phyloP scores from a whole-genome alignment of 177 flowering plant genomes.

The Telopea speciosissima region DNA sequence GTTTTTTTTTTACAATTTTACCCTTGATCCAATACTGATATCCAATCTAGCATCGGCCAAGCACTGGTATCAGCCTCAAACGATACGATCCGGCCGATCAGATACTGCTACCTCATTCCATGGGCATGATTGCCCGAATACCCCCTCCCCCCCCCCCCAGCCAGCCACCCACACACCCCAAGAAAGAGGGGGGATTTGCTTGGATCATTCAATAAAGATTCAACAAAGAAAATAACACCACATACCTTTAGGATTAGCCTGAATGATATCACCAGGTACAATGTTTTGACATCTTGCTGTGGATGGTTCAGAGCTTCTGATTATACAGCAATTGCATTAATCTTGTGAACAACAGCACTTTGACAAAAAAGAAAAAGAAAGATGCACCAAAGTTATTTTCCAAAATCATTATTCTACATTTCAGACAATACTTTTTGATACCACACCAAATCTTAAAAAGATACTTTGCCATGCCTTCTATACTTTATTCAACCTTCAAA shows the following conservation, averaged over 20 bases:
- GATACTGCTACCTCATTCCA: too few species aligned
- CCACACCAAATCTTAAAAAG: too few species aligned
- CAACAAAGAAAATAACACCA: background rate
- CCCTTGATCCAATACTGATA: too few species aligned
- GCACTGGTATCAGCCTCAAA: too few species aligned
- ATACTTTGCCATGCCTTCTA: too few species aligned
- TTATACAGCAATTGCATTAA: conserved; percentile 5
- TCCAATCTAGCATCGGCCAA: too few species aligned
- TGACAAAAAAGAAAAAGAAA: background rate
- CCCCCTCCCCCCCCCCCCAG: too few species aligned
- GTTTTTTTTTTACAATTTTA: too few species aligned
- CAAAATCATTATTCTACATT: background rate
- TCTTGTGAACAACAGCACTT: background rate
- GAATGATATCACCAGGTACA: conserved; percentile 31
- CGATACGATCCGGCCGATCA: too few species aligned
- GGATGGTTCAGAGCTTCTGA: conserved; percentile 28
- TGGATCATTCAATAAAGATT: background rate
- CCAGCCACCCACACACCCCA: too few species aligned
- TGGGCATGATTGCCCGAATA: conserved; percentile 1
- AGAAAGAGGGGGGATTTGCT: too few species aligned
- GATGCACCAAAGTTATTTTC: background rate
- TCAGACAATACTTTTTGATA: background rate
- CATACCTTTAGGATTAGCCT: conserved; percentile 37
- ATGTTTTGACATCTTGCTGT: conserved; percentile 24
- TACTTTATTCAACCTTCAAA: too few species aligned